A percentile compares a stretch with the other conserved stretches of the same genome.
Evolutionary conservation across 2,329 filamentous ascomycete genomes (phyloP).

Genomic region (Nothophoma quercina): DNA sequence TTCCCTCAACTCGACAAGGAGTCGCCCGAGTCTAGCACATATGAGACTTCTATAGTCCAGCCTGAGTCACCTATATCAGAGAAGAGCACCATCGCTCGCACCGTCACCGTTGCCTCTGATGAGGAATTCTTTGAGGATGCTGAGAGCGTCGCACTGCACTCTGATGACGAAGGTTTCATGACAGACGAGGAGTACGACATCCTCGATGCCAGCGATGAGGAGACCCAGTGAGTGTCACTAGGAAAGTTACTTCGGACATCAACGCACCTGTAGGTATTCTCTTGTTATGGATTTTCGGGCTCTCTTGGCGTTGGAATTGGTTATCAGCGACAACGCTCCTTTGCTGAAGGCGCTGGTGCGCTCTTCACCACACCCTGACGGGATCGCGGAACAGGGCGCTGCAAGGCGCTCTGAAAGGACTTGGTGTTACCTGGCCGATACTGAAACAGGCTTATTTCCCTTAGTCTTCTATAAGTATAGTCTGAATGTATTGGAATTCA

Average conservation of each 20-base stretch:
- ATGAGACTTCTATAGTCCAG: conserved; percentile 58
- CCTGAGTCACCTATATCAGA: conserved; percentile 32
- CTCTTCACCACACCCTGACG: conserved; percentile 23
- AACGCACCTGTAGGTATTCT: conserved; percentile 4
- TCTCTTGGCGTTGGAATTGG: conserved; percentile 22
- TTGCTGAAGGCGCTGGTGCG: conserved; percentile 22
- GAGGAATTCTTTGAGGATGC: conserved; percentile 66
- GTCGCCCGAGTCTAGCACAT: conserved; percentile 81
- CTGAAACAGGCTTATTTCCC: conserved; percentile 23
- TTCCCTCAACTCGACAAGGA: conserved; percentile 97
- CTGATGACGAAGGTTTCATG: conserved; percentile 79
- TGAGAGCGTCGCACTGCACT: conserved; percentile 62
- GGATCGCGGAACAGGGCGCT: conserved; percentile 20
- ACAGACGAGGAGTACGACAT: conserved; percentile 99
- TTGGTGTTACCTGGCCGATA: conserved; percentile 9
- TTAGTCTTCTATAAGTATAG: conserved; percentile 27
- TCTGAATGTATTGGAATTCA: conserved; percentile 28
- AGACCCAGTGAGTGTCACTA: conserved; percentile 51
- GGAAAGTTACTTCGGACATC: neutral
- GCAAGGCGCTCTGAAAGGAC: conserved; percentile 18
- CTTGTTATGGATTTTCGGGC: conserved; percentile 2
- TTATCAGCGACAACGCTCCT: conserved; percentile 32
- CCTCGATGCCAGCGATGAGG: conserved; percentile 91
- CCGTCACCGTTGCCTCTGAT: conserved; percentile 49
- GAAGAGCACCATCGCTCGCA: conserved; percentile 42